Conservation (phyloP, 2,329 filamentous ascomycete species). For the Ascochyta pisi region DNA sequence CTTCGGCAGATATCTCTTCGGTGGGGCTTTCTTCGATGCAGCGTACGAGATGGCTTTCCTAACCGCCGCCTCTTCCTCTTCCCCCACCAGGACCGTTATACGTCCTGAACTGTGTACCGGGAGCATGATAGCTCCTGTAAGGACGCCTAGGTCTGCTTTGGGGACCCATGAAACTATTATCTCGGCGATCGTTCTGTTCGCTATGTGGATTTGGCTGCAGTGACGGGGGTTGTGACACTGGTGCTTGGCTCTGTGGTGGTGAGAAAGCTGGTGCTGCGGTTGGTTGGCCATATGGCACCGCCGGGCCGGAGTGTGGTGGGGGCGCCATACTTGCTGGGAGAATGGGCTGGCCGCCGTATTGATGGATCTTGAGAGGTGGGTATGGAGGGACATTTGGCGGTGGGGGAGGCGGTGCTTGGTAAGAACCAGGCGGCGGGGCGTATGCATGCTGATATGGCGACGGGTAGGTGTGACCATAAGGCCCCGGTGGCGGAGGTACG, state of each 20-base stretch:
- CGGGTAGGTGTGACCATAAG: conserved; percentile 26
- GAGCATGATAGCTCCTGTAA: conserved; percentile 43
- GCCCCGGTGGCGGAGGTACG: conserved; percentile 27
- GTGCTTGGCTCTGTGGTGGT: conserved; percentile 28
- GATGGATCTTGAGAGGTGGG: conserved; percentile 46
- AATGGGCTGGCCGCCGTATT: conserved; percentile 51
- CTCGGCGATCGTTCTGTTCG: conserved; percentile 28
- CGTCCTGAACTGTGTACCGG: conserved; percentile 43
- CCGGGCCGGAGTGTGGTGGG: conserved; percentile 28
- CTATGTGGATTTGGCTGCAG: conserved; percentile 24
- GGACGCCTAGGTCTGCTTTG: conserved; percentile 37
- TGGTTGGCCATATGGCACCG: conserved; percentile 25
- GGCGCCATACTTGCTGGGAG: conserved; percentile 48
- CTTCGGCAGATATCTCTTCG: no score
- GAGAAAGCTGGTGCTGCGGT: conserved; percentile 23
- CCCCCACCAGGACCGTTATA: conserved; percentile 40
- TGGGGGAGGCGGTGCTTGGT: conserved; percentile 43
- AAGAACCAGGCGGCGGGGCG: conserved; percentile 42
- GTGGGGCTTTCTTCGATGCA: no score
- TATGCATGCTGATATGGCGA: conserved; percentile 40
- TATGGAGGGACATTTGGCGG: conserved; percentile 32
- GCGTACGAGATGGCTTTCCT: conserved; percentile 2
- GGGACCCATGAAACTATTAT: conserved; percentile 29
- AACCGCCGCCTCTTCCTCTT: conserved; percentile 32
- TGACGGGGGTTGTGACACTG: conserved; percentile 9